Percentiles rank a stretch among this genome's conserved stretches.
These are phyloP conservation scores for Corylus americana DNA, from an alignment of 306 rosid species.

Conservation along the genomic window DNA sequence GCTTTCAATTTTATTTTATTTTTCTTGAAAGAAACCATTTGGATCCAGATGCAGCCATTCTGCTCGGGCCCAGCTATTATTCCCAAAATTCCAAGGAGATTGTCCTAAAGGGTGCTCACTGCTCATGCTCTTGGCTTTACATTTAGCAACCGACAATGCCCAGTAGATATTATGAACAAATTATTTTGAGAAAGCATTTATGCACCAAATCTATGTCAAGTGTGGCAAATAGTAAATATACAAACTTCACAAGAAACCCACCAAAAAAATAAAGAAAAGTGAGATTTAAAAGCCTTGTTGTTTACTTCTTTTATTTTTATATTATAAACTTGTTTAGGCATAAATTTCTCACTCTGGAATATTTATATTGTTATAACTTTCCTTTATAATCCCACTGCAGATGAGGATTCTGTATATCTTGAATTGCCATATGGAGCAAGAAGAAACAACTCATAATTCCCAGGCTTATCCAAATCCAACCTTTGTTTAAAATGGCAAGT, in stretches of 20 bases:
- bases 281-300: neutral
- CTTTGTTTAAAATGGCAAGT: too few species aligned
- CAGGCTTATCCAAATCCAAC: neutral
- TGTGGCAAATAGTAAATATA: too few species aligned
- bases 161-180: neutral
- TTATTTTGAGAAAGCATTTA: neutral
- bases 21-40: neutral
- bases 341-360: too few species aligned
- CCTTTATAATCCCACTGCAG: neutral
- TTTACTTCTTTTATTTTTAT: too few species aligned
- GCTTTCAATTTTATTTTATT: neutral
- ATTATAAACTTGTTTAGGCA: too few species aligned
- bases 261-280: too few species aligned
- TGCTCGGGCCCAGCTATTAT: neutral
- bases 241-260: too few species aligned
- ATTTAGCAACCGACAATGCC: neutral
- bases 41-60: neutral
- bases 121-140: neutral
- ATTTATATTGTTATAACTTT: too few species aligned
- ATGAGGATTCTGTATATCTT: neutral
- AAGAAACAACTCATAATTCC: neutral
- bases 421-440: neutral
- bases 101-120: too few species aligned
- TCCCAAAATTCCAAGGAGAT: neutral
- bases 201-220: neutral